These are phyloP conservation scores for Cercospora zeina DNA, from an alignment of 2,329 filamentous ascomycete genomes.

Conservation along the genomic window DNA sequence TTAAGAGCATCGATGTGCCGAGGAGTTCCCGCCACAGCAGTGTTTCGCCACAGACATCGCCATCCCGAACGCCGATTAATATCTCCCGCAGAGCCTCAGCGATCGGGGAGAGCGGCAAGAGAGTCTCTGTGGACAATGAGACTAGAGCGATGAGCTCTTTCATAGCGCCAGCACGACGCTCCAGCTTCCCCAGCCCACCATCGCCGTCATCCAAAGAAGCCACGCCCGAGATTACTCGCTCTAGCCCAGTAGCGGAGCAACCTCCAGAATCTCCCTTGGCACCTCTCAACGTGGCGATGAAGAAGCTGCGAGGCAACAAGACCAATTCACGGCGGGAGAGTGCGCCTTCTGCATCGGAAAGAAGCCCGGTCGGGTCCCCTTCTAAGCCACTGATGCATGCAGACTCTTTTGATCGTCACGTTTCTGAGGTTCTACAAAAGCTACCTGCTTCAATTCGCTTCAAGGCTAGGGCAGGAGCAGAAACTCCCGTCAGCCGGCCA, in stretches of 20 bases:
- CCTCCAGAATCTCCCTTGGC: conserved; percentile 31
- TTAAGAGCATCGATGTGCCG: conserved; percentile 38
- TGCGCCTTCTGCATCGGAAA: not conserved
- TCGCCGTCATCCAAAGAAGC: not conserved
- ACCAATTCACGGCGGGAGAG: conserved; percentile 15
- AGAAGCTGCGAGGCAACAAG: conserved; percentile 41
- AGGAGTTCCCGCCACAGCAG: conserved; percentile 27
- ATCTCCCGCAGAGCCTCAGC: conserved; percentile 1
- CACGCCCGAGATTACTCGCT: conserved; percentile 5
- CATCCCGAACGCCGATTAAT: conserved; percentile 20
- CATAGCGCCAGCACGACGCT: not conserved
- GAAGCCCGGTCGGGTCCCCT: not conserved
- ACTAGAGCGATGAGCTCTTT: conserved; percentile 3
- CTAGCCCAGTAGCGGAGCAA: conserved; percentile 9
- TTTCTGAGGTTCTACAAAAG: conserved; percentile 40
- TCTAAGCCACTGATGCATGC: conserved; percentile 16
- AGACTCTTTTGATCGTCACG: conserved; percentile 58
- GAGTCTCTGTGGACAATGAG: not conserved
- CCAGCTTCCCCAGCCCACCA: conserved; percentile 21
- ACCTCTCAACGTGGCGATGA: conserved; percentile 48
- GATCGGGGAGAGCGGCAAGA: not conserved
- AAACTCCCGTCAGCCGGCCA: conserved; percentile 32
- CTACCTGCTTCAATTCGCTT: conserved; percentile 69
- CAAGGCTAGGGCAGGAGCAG: conserved; percentile 55
- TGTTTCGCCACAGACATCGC: conserved; percentile 22